These are phyloP conservation scores for Neurospora tetrasperma DNA, from an alignment of 495 filamentous ascomycete species.

Conservation along the genomic window DNA sequence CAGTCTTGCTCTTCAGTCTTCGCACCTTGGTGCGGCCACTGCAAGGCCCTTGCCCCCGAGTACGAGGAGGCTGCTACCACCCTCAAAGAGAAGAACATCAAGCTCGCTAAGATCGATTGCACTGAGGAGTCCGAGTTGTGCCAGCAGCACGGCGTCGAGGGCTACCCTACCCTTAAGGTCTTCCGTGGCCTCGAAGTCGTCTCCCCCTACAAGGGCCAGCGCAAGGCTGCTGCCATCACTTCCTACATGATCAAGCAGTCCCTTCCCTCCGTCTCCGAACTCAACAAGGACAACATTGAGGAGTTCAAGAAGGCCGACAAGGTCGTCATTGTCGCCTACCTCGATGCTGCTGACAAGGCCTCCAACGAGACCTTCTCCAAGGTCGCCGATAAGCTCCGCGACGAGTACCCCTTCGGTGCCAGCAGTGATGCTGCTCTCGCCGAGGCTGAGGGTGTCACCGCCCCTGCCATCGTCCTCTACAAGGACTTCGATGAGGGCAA, in stretches of 20 bases:
- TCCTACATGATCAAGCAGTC: slow-evolving; percentile 99
- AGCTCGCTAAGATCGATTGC: slow-evolving; percentile 90
- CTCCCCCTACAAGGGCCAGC: slow-evolving; percentile 74
- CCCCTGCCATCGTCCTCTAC: slow-evolving; percentile 87
- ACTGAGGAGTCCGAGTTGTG: slow-evolving; percentile 90
- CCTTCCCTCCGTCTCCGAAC: slow-evolving; percentile 77
- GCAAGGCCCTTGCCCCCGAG: slow-evolving; percentile 75
- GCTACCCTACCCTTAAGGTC: slow-evolving; percentile 96
- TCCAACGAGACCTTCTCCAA: slow-evolving; percentile 69
- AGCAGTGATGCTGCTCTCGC: slow-evolving; percentile 75
- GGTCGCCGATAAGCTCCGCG: slow-evolving; percentile 75
- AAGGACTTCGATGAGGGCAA: slow-evolving; percentile 98
- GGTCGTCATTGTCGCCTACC: slow-evolving; percentile 85
- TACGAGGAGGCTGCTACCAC: slow-evolving; percentile 87
- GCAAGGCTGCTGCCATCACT: slow-evolving; percentile 89
- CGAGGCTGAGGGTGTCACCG: slow-evolving; percentile 76
- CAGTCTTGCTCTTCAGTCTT: slow-evolving; percentile 40
- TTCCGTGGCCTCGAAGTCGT: slow-evolving; percentile 88
- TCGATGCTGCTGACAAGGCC: slow-evolving; percentile 73
- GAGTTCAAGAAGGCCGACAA: slow-evolving; percentile 98
- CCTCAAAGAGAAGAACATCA: slow-evolving; percentile 91
- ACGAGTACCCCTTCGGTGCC: slow-evolving; percentile 85
- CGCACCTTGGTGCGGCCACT: slow-evolving; percentile 70
- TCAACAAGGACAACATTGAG: slow-evolving; percentile 70
- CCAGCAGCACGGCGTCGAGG: slow-evolving; percentile 80